Conservation (phyloP, 805 yeast genomes). For the Kazachstania bromeliacearum region DNA sequence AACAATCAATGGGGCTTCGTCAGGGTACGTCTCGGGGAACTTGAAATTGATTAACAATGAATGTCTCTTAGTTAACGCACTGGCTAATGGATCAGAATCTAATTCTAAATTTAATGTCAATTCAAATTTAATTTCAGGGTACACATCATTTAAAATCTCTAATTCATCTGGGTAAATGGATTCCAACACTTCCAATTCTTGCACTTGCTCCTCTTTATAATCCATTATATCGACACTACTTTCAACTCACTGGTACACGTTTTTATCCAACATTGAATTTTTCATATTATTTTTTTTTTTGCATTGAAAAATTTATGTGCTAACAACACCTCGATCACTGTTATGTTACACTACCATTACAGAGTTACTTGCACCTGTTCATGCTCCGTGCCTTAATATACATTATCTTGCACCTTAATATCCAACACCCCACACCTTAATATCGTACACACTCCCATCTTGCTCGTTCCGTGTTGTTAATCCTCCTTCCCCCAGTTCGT, state of each 20-base stretch:
- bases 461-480: too few relatives aligned
- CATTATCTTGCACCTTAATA: too few relatives aligned
- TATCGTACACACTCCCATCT: too few relatives aligned
- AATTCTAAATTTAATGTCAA: slow-evolving; percentile 60
- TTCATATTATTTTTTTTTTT: too few relatives aligned
- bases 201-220: slow-evolving; percentile 70
- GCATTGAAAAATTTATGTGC: too few relatives aligned
- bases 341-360: too few relatives aligned
- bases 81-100: slow-evolving; percentile 9
- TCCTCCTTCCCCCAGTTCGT: too few relatives aligned
- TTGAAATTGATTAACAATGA: slow-evolving; percentile 47
- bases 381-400: too few relatives aligned
- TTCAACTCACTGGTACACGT: not conserved
- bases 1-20: slow-evolving; percentile 54
- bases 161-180: slow-evolving; percentile 90
- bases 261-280: too few relatives aligned
- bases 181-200: slow-evolving; percentile 82
- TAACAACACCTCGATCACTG: too few relatives aligned
- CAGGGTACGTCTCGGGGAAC: slow-evolving; percentile 78
- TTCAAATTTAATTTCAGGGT: slow-evolving; percentile 31
- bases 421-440: too few relatives aligned
- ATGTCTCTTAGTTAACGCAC: slow-evolving; percentile 44
- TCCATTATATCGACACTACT: slow-evolving; percentile 44
- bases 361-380: too few relatives aligned
- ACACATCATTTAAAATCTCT: slow-evolving; percentile 38